Percentiles rank a stretch among this genome's conserved stretches.
phyloP scores from a whole-genome alignment of 495 filamentous ascomycete genomes.

The Neurospora sublineolata region DNA sequence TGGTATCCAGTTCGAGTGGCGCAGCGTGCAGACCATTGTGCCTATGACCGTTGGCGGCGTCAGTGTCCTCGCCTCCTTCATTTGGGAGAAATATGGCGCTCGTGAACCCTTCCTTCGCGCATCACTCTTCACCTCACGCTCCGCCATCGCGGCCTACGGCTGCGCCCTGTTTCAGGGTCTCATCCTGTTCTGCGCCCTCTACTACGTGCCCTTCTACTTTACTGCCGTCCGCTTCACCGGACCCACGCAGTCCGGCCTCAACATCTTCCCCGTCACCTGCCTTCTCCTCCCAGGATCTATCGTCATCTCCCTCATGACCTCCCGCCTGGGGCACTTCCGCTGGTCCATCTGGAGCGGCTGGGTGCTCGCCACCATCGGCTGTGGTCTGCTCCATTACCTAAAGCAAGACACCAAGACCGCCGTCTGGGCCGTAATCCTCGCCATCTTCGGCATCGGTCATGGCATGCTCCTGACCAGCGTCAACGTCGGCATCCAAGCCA shows the following conservation, averaged over 20 bases:
- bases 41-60: slow-evolving; percentile 35
- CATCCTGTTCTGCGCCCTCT: slow-evolving; percentile 33
- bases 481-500: slow-evolving; percentile 43
- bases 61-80: slow-evolving; percentile 15
- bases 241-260: slow-evolving; percentile 40
- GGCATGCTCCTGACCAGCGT: slow-evolving; percentile 42
- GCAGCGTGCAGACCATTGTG: slow-evolving; percentile 30
- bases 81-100: slow-evolving; percentile 33
- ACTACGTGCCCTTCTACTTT: slow-evolving; percentile 56
- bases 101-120: slow-evolving; percentile 43
- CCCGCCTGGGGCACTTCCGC: slow-evolving; percentile 39
- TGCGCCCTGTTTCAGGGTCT: slow-evolving; percentile 26
- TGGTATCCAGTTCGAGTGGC: slow-evolving; percentile 42
- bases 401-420: slow-evolving; percentile 32
- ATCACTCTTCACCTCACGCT: slow-evolving; percentile 31
- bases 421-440: slow-evolving; percentile 41
- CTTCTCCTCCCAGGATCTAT: slow-evolving; percentile 27
- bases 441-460: slow-evolving; percentile 43
- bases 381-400: slow-evolving; percentile 37
- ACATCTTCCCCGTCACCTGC: slow-evolving; percentile 20
- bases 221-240: slow-evolving; percentile 44
- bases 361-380: slow-evolving; percentile 36
- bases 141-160: slow-evolving; percentile 25
- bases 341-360: slow-evolving; percentile 48
- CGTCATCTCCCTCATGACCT: slow-evolving; percentile 37